Evolutionary conservation across 177 flowering plant genomes (phyloP), one percentile per base, ranked within the genome.

Genomic region (Telopea speciosissima): DNA sequence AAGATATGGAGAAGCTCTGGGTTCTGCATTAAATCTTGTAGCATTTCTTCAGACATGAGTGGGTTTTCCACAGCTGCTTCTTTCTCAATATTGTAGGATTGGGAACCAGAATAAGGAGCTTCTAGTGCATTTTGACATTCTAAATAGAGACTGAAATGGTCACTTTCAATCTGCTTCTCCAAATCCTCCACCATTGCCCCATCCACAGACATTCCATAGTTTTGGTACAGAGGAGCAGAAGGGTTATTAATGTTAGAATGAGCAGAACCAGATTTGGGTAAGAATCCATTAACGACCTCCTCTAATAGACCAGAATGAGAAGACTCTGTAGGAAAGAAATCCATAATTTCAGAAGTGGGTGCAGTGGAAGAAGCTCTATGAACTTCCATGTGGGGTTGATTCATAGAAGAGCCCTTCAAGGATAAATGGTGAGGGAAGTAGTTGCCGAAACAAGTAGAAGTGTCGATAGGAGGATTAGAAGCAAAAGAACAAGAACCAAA

Each of bases 291-390:
- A 68, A 92, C 78, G n/a, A 87, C 76, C 68, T 90, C 90, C 36
- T 92, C 81, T 58, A 92, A 69, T 40, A 90, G 65, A 7, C 97
- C 97, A 0, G 97, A 87, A 77, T 82, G 85, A 3, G 87, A 68
- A 0, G 84, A 68, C 68, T 88, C 90, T 19, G 82, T 56, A 1
- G 79, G 79, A 45, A 90, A 87, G 77, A 89, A 85, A 1, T 79
- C 83, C 12, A 24, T 70, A 1, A 28, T 67, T 73, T 69, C 60
- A 21, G 19, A 1, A 14, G 63, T 19, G 14, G 62, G 13, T 2
- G 19, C 3, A 14, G 67, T 19, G 14, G 62, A 11, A 0, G 62
- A 11, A 0, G 0, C n/a, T 9, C 14, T 21, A 6, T 71, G 67
- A 24, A 66, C 61, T 42, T 77, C 75, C 0, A 52, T 25, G 5